Evolutionary conservation across 2,329 filamentous ascomycete species (phyloP), one percentile per base, ranked within the genome.

Genomic region (Penicillium sp.): DNA sequence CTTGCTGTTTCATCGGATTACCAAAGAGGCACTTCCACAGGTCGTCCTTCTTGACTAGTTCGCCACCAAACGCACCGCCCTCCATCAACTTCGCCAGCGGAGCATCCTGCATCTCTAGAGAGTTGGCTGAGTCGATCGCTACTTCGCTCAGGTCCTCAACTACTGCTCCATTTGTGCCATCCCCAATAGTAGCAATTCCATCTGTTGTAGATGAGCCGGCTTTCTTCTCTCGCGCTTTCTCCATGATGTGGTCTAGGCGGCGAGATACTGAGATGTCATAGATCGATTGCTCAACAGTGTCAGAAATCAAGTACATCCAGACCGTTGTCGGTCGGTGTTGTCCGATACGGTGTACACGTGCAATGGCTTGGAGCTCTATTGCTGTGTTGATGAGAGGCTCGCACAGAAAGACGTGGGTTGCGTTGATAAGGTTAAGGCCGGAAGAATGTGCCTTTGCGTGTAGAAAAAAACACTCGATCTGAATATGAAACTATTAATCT

Each of bases 301-400:
- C 91, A 17, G 90, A 88, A n/a, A 97, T 86, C 2, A 98, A 84
- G 74, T 98, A 98, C 76, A 97, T 90, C 91, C 93, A 98, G 1
- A 98, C 93, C 0, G 92, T 97, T 0, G 95, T 99, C 67, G 91
- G 85, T 56, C 91, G 88, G 66, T 89, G 84, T 77, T 98, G 95
- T 0, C 95, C 95, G 66, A 99, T 99, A 41, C 95, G 88, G 74
- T 99, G 93, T 1, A 99, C 93, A 60, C 95, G 90, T 0, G 94
- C 93, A 71, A 98, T 96, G 15, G 93, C 94, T 76, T 99, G 95
- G 9, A 98, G 84, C 76, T 98, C 95, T 17, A 99, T 87, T 0
- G 93, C 93, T 0, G 94, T 94, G 73, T 98, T 97, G 69, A 98
- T 88, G 3, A 98, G 82, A 2, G 95, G 95, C 73, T 99, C 95